Conservation (phyloP, 345 rosid species). For the Pistacia vera region DNA sequence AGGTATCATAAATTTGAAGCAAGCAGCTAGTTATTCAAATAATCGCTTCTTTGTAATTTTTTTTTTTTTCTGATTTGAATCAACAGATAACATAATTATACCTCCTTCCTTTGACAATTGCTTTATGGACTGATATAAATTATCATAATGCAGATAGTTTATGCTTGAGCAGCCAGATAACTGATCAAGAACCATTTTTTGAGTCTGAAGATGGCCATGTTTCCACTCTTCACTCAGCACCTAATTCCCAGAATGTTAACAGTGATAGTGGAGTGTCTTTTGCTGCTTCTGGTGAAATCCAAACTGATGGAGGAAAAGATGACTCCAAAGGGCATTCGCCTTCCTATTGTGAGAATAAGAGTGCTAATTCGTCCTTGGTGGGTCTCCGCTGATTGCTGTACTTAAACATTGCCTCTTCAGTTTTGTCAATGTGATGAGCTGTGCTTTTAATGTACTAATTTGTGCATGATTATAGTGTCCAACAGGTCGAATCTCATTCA, state of each 20-base stretch:
- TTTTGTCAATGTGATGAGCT: background rate
- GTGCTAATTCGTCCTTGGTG: constrained; percentile 79
- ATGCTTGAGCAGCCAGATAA: constrained; percentile 47
- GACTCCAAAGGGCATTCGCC: constrained; percentile 65
- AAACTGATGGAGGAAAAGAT: constrained; percentile 50
- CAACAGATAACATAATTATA: background rate
- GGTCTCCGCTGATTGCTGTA: constrained; percentile 32
- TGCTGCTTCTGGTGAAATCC: constrained; percentile 57
- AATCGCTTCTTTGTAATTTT: background rate
- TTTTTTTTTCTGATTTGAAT: background rate
- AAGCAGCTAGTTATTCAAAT: background rate
- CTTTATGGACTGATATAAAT: background rate
- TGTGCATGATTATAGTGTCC: constrained; percentile 68
- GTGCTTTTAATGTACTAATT: constrained; percentile 22
- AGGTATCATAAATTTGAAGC: constrained; percentile 40
- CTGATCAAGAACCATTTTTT: constrained; percentile 58
- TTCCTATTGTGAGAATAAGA: constrained; percentile 60
- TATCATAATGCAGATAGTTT: constrained; percentile 39
- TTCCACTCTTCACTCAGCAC: constrained; percentile 48
- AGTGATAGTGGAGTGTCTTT: constrained; percentile 59
- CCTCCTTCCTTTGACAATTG: background rate
- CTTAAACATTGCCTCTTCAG: constrained; percentile 6
- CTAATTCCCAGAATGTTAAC: constrained; percentile 47
- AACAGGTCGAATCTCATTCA: constrained; percentile 95
- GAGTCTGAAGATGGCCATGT: constrained; percentile 60